Evolutionary conservation across 176 grass and related monocot species (phyloP), one percentile per base, ranked within the genome.

Genomic region (Bromus sterilis): DNA sequence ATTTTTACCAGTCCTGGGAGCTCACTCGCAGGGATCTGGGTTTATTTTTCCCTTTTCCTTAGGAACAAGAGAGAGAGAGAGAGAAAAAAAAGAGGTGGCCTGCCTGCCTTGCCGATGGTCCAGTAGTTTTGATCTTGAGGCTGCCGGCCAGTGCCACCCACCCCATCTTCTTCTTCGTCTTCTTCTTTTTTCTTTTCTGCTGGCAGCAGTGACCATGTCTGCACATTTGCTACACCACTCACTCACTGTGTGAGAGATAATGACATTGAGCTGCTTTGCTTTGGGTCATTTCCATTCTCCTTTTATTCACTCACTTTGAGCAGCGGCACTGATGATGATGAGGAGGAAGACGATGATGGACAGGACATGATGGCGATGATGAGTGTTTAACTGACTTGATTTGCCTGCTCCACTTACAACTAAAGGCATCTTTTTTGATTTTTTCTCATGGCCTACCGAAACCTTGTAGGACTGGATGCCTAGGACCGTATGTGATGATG

Each of bases 81-180:
- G 35, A 79, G 75, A 25, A 76, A 43, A 61, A 55, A 48, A 40
- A 64, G 66, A 7, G 77, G 69, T 68, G 23, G 86, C 67, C 66
- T 71, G 81, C 87, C 53, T 53, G 70, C 84, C 48, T 9, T 29
- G 68, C 68, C 87, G 75, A 55, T 77, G 69, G 62, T 85, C 76
- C 57, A 83, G 79, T 86, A 79, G 79, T 90, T 89, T 82, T 82
- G 79, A 89, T 89, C 79, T 79, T 49, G 56, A 89, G 88, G 88
- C 79, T 82, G 88, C 83, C 77, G 72, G 77, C 78, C 70, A 56
- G 75, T 37, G 58, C 74, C 74, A 73, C 74, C 77, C 66, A 24
- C 42, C 78, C 34, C 43, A 29, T 37, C 63, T 40, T 80, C 62
- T 18, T 49, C 53, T 28, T 77, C 56, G 24, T 39, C 56, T 62